Percentiles rank a stretch among this genome's conserved stretches.
phyloP scores from a whole-genome alignment of 441 rosid genomes.

The Erodium chrysanthum region DNA sequence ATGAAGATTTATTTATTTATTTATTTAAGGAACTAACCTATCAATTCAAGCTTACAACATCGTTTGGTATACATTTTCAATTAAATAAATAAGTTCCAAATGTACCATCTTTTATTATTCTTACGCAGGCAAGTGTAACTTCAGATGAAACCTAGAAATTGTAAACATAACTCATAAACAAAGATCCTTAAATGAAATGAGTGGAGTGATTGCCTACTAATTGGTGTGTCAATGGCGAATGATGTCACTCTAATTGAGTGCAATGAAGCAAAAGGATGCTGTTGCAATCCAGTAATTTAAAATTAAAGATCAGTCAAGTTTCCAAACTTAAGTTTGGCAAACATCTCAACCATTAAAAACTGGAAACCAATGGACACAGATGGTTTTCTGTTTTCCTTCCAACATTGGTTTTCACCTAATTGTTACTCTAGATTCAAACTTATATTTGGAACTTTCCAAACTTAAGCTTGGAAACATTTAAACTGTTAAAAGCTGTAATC shows the following conservation, averaged over 20 bases:
- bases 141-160: slow-evolving; percentile 2
- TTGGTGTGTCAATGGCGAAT: not conserved
- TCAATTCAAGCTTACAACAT: not conserved
- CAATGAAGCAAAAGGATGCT: not conserved
- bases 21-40: slow-evolving; percentile 1
- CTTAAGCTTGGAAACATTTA: too few relatives aligned
- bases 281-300: not conserved
- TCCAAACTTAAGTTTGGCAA: too few relatives aligned
- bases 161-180: not conserved
- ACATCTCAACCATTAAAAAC: too few relatives aligned
- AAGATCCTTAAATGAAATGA: not conserved
- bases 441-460: too few relatives aligned
- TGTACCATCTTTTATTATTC: not conserved
- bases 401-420: too few relatives aligned
- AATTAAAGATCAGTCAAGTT: not conserved
- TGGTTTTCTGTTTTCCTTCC: too few relatives aligned
- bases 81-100: not conserved
- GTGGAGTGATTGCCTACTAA: not conserved
- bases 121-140: not conserved
- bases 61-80: not conserved
- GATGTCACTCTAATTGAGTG: not conserved
- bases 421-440: too few relatives aligned
- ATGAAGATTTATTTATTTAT: not conserved
- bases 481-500: too few relatives aligned
- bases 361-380: too few relatives aligned